These are phyloP conservation scores for Cryphonectria carpinicola DNA, from an alignment of 2,329 filamentous ascomycete genomes.

Conservation along the genomic window DNA sequence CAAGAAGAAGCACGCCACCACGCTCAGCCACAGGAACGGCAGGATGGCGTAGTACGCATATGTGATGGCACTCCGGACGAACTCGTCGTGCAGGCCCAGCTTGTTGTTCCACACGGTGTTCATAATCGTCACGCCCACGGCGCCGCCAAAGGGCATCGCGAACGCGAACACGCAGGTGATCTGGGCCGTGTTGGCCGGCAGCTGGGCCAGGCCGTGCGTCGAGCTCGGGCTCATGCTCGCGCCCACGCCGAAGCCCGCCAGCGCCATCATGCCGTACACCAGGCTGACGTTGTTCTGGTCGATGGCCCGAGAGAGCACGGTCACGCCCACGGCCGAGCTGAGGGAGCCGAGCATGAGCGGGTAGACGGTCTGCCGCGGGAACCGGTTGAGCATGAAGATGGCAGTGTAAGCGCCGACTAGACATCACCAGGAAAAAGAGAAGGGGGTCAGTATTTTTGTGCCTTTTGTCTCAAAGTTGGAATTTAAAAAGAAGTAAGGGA, in stretches of 20 bases:
- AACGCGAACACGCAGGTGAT: conserved; percentile 65
- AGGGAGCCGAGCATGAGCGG: conserved; percentile 61
- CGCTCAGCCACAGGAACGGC: conserved; percentile 55
- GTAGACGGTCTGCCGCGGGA: conserved; percentile 64
- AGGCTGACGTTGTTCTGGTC: conserved; percentile 50
- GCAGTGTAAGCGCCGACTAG: conserved; percentile 59
- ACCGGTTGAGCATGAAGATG: conserved; percentile 62
- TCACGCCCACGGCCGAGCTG: conserved; percentile 61
- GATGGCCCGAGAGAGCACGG: conserved; percentile 61
- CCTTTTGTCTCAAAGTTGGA: not conserved
- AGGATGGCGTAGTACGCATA: conserved; percentile 67
- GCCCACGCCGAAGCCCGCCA: conserved; percentile 66
- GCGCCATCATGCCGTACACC: conserved; percentile 68
- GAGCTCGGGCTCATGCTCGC: conserved; percentile 66
- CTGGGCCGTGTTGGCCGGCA: conserved; percentile 59
- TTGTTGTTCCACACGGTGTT: conserved; percentile 69
- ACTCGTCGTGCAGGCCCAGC: conserved; percentile 27
- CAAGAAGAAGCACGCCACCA: conserved; percentile 36
- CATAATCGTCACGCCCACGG: conserved; percentile 69
- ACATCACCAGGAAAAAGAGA: not conserved
- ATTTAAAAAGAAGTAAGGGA: not conserved
- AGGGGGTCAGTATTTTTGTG: not conserved
- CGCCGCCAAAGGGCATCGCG: conserved; percentile 65
- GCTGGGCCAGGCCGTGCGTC: conserved; percentile 66
- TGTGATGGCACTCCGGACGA: conserved; percentile 56